Base-by-base conservation (phyloP, 192 early-diverging fungal species). In the Pilaira anomala region DNA sequence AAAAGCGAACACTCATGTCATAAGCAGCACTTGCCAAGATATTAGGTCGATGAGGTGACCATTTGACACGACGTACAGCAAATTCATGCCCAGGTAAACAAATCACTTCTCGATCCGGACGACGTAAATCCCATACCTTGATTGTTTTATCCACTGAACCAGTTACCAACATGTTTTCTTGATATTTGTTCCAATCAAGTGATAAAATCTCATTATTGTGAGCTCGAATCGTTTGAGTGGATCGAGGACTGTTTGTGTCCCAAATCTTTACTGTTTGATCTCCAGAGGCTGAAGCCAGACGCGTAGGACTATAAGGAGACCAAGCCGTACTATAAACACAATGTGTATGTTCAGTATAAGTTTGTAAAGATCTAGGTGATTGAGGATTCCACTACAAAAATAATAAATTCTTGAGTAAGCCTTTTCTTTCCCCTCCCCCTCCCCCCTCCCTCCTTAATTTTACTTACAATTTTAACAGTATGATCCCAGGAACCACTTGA, bases 111-210 rank as follows among this genome's bases (percentile, higher is more conserved):
- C 85, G 81, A 21, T 88, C 76, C 0, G 90, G 82, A 55, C 84
- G 84, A 36, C 95, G 87, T 14, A 92, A 62, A 75, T 99, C 97
- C 93, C 93, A 99, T 25, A 94, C 80, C 68, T 93, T 92, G 66
- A 97, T 81, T 2, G 87, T 88, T 45, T 86, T 79, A 69, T 99
- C 97, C 2, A 93, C 93, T 36, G 88, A 90, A 1, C 90, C 92
- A 2, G 97, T 95, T 6, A 89, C 92, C n/a, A 99, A 65, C 16
- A 80, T 77, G 61, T 92, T 74, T 6, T 88, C 83, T 36, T 86
- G 78, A 72, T 99, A 99, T 73, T 99, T 99, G 76, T 96, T 96
- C 96, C 96, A 99, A 63, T 99, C 97, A 54, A 97, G 64, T 6
- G 94, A 88, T 16, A 99, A 77, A 6, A 94, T 82, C 74, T 99